Evolutionary conservation across 2,329 filamentous ascomycete species (phyloP).

Genomic region (Fusarium domesticum): DNA sequence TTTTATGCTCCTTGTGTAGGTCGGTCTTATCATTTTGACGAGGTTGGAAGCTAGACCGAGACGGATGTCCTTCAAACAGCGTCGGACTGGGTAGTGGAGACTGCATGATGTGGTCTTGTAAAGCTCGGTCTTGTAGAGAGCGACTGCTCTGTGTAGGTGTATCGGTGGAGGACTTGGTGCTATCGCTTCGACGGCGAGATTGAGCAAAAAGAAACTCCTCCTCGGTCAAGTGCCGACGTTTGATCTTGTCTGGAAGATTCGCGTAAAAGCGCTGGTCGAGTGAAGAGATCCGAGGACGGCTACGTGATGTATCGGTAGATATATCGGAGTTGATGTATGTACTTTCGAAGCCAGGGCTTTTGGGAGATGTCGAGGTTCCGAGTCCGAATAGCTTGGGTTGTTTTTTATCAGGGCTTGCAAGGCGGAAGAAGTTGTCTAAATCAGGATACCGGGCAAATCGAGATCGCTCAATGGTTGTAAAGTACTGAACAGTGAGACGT

Average conservation of each 20-base stretch:
- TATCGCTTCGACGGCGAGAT: slow-evolving; percentile 38
- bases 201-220: slow-evolving; percentile 66
- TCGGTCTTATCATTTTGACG: slow-evolving; percentile 18
- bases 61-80: slow-evolving; percentile 19
- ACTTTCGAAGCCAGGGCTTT: slow-evolving; percentile 15
- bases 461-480: slow-evolving; percentile 68
- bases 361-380: slow-evolving; percentile 12
- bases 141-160: slow-evolving; percentile 19
- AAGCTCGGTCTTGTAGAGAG: too few relatives aligned
- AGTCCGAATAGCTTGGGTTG: slow-evolving; percentile 10
- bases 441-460: slow-evolving; percentile 54
- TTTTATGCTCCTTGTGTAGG: slow-evolving; percentile 19
- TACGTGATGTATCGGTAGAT: slow-evolving; percentile 8
- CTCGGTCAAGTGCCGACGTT: slow-evolving; percentile 64
- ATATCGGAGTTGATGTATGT: slow-evolving; percentile 19
- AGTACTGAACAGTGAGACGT: slow-evolving; percentile 52
- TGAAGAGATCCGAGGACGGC: slow-evolving; percentile 41
- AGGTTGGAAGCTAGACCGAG: slow-evolving; percentile 27
- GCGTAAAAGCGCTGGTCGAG: slow-evolving; percentile 66
- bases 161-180: slow-evolving; percentile 30
- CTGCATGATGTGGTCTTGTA: slow-evolving; percentile 22
- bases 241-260: slow-evolving; percentile 69
- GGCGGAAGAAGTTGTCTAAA: slow-evolving; percentile 10
- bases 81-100: slow-evolving; percentile 23
- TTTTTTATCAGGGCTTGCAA: slow-evolving; percentile 21